These are phyloP conservation scores for Orbilia quercus DNA, from an alignment of 2,329 filamentous ascomycete genomes.

Conservation along the genomic window DNA sequence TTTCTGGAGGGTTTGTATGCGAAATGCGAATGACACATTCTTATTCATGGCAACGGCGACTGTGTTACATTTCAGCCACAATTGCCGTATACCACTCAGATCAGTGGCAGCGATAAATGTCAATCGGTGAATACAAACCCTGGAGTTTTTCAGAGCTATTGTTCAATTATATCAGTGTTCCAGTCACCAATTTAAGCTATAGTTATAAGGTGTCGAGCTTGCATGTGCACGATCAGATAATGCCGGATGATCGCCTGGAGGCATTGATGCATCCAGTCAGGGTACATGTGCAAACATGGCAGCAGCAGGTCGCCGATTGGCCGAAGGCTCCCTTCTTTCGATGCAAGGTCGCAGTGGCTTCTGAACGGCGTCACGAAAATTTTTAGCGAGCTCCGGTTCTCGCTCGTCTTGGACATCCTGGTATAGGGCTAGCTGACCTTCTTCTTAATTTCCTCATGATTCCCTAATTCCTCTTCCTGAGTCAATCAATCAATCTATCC, in stretches of 20 bases:
- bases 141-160: too few species aligned
- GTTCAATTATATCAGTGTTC: neutral
- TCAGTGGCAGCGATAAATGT: too few species aligned
- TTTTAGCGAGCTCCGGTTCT: conserved; percentile 49
- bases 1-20: neutral
- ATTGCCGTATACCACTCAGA: neutral
- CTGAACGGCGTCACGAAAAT: conserved; percentile 16
- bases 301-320: conserved; percentile 25
- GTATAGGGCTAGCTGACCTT: conserved; percentile 12
- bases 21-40: conserved; percentile 1
- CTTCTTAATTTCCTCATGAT: conserved; percentile 6
- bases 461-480: neutral
- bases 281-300: conserved; percentile 1
- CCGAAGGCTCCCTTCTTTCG: conserved; percentile 3
- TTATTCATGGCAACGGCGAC: conserved; percentile 1
- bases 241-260: conserved; percentile 23
- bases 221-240: conserved; percentile 28
- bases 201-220: neutral
- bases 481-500: too few species aligned
- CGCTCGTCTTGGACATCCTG: conserved; percentile 16
- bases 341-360: conserved; percentile 24
- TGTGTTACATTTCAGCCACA: neutral
- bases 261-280: conserved; percentile 1
- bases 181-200: too few species aligned
- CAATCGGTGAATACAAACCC: too few species aligned